phyloP scores from a whole-genome alignment of 805 yeast genomes.

The Spathaspora passalidarum region DNA sequence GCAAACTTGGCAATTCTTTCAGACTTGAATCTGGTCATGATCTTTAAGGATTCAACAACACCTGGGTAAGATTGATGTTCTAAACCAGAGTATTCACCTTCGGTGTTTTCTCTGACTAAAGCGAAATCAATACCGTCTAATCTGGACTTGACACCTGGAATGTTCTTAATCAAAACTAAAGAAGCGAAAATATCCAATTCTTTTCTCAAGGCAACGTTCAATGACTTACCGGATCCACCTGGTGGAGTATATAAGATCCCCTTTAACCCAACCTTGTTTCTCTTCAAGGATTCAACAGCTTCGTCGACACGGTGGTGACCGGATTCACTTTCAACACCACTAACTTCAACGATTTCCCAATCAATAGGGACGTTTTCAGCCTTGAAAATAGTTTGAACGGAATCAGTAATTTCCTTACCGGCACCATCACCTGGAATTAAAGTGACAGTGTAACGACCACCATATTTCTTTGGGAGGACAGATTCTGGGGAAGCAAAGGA shows the following conservation, averaged over 20 bases:
- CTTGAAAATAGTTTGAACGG: conserved; percentile 86
- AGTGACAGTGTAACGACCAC: conserved; percentile 92
- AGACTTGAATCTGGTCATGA: conserved; percentile 89
- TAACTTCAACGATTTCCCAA: conserved; percentile 65
- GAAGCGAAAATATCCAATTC: conserved; percentile 95
- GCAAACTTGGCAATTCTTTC: conserved; percentile 98
- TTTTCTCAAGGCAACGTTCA: conserved; percentile 95
- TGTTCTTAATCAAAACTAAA: conserved; percentile 86
- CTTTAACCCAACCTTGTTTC: conserved; percentile 95
- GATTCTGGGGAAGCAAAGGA: conserved; percentile 59
- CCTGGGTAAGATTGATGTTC: conserved; percentile 98
- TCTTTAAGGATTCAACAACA: conserved; percentile 94
- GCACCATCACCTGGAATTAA: conserved; percentile 98
- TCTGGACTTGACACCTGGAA: conserved; percentile 91
- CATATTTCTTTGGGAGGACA: conserved; percentile 84
- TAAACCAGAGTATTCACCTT: conserved; percentile 97
- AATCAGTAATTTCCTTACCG: conserved; percentile 92
- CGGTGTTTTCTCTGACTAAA: conserved; percentile 96
- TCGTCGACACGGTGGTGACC: conserved; percentile 68
- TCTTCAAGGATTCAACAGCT: conserved; percentile 86
- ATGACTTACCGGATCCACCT: conserved; percentile 72
- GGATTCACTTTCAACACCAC: conserved; percentile 43
- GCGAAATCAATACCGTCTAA: conserved; percentile 88
- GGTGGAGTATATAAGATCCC: conserved; percentile 93
- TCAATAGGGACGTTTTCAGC: conserved; percentile 89